Percentiles rank a stretch among this genome's conserved stretches.
These are phyloP conservation scores for Symbiodinium natans DNA, from an alignment of 73 alveolate genomes.

Conservation along the genomic window DNA sequence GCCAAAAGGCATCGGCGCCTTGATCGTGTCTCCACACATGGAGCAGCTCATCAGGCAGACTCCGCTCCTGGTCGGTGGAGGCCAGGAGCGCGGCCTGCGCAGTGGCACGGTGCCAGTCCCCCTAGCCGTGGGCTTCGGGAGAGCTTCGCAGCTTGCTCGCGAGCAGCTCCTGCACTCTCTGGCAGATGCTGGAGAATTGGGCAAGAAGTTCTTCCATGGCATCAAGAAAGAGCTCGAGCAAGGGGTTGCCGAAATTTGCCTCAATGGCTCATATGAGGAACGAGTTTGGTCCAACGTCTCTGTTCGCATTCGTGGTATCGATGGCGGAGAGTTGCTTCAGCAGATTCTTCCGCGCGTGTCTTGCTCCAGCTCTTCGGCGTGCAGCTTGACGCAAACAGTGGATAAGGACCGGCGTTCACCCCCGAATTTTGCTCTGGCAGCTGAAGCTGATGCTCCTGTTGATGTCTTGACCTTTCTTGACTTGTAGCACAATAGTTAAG, in stretches of 20 bases:
- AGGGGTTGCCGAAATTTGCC: slow-evolving; percentile 97
- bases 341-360: slow-evolving; percentile 96
- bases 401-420: slow-evolving; percentile 96
- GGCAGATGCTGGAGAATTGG: slow-evolving; percentile 99
- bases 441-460: slow-evolving; percentile 98
- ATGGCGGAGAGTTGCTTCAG: slow-evolving; percentile 95
- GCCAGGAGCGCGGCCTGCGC: slow-evolving; percentile 98
- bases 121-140: slow-evolving; percentile 98
- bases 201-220: slow-evolving; percentile 98
- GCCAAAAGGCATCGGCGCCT: slow-evolving; percentile 98
- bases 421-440: slow-evolving; percentile 98
- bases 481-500: neutral
- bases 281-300: too few species aligned
- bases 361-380: slow-evolving; percentile 98
- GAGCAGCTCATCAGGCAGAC: slow-evolving; percentile 97
- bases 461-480: too few species aligned
- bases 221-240: slow-evolving; percentile 96
- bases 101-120: slow-evolving; percentile 98
- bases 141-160: slow-evolving; percentile 96
- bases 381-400: slow-evolving; percentile 97
- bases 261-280: slow-evolving; percentile 96
- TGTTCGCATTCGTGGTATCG: slow-evolving; percentile 94
- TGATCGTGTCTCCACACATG: slow-evolving; percentile 91
- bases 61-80: slow-evolving; percentile 98
- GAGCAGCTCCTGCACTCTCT: slow-evolving; percentile 95